Evolutionary conservation across 2,329 filamentous ascomycete species (phyloP), one percentile per base, ranked within the genome.

Genomic region (Aspergillus unguis): DNA sequence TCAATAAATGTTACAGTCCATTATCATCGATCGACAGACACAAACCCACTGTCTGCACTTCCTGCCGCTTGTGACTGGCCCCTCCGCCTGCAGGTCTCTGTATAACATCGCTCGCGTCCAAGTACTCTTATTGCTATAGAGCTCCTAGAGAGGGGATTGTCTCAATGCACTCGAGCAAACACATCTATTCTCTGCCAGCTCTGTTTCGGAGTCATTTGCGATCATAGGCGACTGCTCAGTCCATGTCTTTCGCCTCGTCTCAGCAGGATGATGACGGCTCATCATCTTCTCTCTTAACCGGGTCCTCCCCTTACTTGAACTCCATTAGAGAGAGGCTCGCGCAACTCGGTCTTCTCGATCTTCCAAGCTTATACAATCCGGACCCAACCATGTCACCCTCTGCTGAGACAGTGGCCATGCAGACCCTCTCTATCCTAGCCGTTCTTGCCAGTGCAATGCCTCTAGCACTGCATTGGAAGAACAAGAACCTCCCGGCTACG

Each of bases 401-500:
- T 52, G 56, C 68, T 6, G 52, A 64, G 48, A 71, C 73, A 4
- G 65, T 77, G 44, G 58, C 63, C 10, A 66, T 85, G 33, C 77
- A 81, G 1, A 58, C 75, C 10, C 66, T 84, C 26, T 75, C 79
- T 11, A 66, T 77, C 23, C 57, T 83, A 26, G 67, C 79, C 11
- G 71, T 81, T 42, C 56, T 83, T 25, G 69, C 85, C 46, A 77
- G 78, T 61, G 72, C 82, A 33, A 75, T 82, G 5, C 82, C 85
- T 2, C 66, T 87, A 49, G 64, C 79, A 50, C 81, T 84, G 74
- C 85, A 88, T 65, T 72, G 77, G 54, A 76, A 76, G 48, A 82
- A 84, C 58, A 75, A 76, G 52, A 88, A 88, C 65, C 71, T 85
- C 47, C 77, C 83, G 9, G 80, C 83, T 5, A 75, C 77, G 17